Base-by-base conservation (phyloP, 2,329 filamentous ascomycete genomes). In the Apiospora saccharicola region DNA sequence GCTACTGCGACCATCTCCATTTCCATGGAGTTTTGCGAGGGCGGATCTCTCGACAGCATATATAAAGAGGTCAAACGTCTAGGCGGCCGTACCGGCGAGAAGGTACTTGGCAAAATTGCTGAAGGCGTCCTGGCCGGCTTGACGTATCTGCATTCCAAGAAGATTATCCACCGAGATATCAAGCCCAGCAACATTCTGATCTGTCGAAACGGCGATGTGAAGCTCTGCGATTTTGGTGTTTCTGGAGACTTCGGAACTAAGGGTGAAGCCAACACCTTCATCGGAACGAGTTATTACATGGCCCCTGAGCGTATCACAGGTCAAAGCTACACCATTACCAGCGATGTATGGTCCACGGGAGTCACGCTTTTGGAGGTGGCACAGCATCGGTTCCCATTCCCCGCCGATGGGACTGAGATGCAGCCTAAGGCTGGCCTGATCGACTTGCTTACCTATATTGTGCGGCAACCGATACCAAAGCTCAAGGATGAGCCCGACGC, bases 261-360 rank as follows among this genome's bases (percentile, higher is more conserved):
- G 83, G 96, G 96, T 71, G 96, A 98, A 81, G 96, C 96, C 75
- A 98, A 98, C 82, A 99, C 96, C 0, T 99, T 99, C 80, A 99
- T 99, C 80, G 96, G 96, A 75, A 99, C 96, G 16, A 97, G 94
- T 74, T 99, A 98, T 82, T 99, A 99, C 86, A 99, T 99, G 96
- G 96, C 96, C 4, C 96, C 96, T 0, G 96, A 99, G 83, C 93
- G 96, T 70, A 99, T 99, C 81, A 98, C 96, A 1, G 96, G 96
- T 72, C 94, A 98, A 85, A 96, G 93, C 69, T 99, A 99, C 83
- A 99, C 96, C 74, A 99, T 99, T 82, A 99, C 96, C 2, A 98
- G 95, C 10, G 96, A 99, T 78, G 96, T 99, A 72, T 99, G 96
- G 96, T 98, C 95, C 57, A 92, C 98, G 10, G 96, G 96, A 75